Percentiles rank a stretch among this genome's conserved stretches.
phyloP scores from a whole-genome alignment of 1,284 basidiomycete genomes.

The Ustilago vetiveriae region DNA sequence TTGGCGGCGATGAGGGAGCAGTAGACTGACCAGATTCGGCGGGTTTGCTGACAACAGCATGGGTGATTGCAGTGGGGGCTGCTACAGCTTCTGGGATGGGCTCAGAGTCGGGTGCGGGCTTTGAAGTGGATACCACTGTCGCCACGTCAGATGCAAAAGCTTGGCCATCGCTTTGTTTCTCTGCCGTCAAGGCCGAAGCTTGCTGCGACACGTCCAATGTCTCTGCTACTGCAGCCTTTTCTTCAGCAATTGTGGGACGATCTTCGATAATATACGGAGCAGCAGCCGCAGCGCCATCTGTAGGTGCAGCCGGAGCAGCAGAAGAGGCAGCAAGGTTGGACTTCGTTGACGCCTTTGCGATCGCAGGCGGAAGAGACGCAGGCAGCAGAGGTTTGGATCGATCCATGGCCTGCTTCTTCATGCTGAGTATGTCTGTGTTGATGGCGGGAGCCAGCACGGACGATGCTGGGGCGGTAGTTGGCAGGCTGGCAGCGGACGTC shows the following conservation, averaged over 20 bases:
- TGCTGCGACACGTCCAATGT: too few species aligned
- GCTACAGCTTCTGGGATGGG: slow-evolving; percentile 3
- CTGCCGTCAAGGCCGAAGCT: not conserved
- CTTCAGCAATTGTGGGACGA: not conserved
- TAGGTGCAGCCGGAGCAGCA: not conserved
- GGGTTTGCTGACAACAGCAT: slow-evolving; percentile 8
- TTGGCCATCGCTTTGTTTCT: not conserved
- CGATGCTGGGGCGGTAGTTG: not conserved
- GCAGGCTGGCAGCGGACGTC: slow-evolving; percentile 2
- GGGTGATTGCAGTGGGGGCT: slow-evolving; percentile 11
- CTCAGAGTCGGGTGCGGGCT: slow-evolving; percentile 5
- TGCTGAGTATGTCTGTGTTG: slow-evolving; percentile 14
- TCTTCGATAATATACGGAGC: slow-evolving; percentile 7
- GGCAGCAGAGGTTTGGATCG: not conserved
- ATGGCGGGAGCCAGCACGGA: slow-evolving; percentile 20
- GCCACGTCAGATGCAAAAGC: slow-evolving; percentile 25
- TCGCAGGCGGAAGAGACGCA: not conserved
- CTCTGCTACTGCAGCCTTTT: too few species aligned
- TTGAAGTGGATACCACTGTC: slow-evolving; percentile 5
- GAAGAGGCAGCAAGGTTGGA: too few species aligned
- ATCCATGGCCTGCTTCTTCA: slow-evolving; percentile 19
- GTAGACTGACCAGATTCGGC: not conserved
- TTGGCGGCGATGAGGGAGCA: not conserved
- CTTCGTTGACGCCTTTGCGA: not conserved
- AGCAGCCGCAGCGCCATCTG: not conserved